Evolutionary conservation across 768 basidiomycete species (phyloP).

Genomic region (Paxillus involutus): DNA sequence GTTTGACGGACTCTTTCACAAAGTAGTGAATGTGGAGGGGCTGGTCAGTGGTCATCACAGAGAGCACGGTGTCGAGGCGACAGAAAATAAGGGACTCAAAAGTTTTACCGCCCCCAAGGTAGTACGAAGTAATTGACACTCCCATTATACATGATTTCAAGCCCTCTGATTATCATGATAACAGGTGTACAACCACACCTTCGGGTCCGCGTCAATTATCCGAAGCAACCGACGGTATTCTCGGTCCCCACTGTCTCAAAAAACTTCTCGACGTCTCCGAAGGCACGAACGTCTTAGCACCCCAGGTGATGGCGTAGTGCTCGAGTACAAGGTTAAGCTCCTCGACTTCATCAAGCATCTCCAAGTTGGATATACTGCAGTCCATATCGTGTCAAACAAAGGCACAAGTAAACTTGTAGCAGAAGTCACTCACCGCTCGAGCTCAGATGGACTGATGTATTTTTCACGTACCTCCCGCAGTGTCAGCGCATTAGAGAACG

Average conservation of each 20-base stretch:
- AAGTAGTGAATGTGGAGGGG: too few species aligned
- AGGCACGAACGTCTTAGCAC: slow-evolving; percentile 7
- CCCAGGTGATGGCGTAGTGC: slow-evolving; percentile 91
- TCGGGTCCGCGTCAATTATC: background rate
- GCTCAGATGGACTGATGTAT: slow-evolving; percentile 49
- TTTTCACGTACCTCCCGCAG: slow-evolving; percentile 65
- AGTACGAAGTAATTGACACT: too few species aligned
- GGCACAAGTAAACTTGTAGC: background rate
- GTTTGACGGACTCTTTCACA: too few species aligned
- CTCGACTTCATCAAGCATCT: slow-evolving; percentile 92
- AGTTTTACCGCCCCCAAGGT: too few species aligned
- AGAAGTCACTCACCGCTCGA: slow-evolving; percentile 50
- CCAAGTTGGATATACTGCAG: slow-evolving; percentile 71
- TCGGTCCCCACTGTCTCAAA: slow-evolving; percentile 20
- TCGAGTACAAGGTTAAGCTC: slow-evolving; percentile 87
- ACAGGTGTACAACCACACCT: too few species aligned
- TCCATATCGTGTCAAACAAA: background rate
- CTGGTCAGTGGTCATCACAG: too few species aligned
- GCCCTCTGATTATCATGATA: too few species aligned
- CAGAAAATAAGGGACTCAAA: too few species aligned
- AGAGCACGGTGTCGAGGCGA: too few species aligned
- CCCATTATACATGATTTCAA: too few species aligned
- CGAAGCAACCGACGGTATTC: background rate
- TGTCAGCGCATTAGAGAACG: slow-evolving; percentile 53
- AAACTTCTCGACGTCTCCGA: background rate